These are phyloP conservation scores for Colletotrichum ledebouriae DNA, from an alignment of 2,329 filamentous ascomycete species.

Conservation along the genomic window DNA sequence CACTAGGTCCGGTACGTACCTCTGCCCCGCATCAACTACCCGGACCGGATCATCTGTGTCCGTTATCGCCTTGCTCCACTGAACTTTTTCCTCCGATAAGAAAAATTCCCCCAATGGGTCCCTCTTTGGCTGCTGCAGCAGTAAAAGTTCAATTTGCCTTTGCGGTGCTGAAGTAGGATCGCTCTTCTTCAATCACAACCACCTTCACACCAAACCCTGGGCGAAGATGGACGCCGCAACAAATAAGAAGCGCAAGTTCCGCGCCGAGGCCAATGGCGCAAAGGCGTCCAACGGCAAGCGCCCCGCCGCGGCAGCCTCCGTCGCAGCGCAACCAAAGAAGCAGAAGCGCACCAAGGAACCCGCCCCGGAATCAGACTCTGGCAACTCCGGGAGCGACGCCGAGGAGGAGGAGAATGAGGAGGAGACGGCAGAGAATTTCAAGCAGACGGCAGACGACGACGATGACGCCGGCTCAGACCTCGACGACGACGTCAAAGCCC, in stretches of 20 bases:
- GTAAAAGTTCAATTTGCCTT: background rate
- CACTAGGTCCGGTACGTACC: slow-evolving; percentile 15
- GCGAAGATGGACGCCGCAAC: slow-evolving; percentile 44
- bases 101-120: slow-evolving; percentile 38
- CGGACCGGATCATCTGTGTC: slow-evolving; percentile 30
- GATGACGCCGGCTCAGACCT: slow-evolving; percentile 45
- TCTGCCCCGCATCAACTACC: slow-evolving; percentile 5
- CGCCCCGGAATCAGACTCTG: slow-evolving; percentile 45
- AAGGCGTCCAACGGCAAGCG: slow-evolving; percentile 53
- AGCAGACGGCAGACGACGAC: slow-evolving; percentile 48
- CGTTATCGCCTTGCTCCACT: slow-evolving; percentile 34
- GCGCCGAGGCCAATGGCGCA: slow-evolving; percentile 50
- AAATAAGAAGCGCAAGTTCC: slow-evolving; percentile 60
- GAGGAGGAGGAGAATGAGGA: slow-evolving; percentile 46
- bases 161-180: background rate
- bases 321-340: slow-evolving; percentile 56
- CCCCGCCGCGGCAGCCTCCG: slow-evolving; percentile 47
- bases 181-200: slow-evolving; percentile 36
- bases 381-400: slow-evolving; percentile 37
- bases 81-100: slow-evolving; percentile 35
- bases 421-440: slow-evolving; percentile 46
- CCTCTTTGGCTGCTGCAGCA: background rate
- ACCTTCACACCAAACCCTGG: background rate
- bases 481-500: slow-evolving; percentile 43
- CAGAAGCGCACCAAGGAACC: slow-evolving; percentile 53